Evolutionary conservation across 2,329 filamentous ascomycete genomes (phyloP), one percentile per base, ranked within the genome.

Genomic region (Penicillium sp.): DNA sequence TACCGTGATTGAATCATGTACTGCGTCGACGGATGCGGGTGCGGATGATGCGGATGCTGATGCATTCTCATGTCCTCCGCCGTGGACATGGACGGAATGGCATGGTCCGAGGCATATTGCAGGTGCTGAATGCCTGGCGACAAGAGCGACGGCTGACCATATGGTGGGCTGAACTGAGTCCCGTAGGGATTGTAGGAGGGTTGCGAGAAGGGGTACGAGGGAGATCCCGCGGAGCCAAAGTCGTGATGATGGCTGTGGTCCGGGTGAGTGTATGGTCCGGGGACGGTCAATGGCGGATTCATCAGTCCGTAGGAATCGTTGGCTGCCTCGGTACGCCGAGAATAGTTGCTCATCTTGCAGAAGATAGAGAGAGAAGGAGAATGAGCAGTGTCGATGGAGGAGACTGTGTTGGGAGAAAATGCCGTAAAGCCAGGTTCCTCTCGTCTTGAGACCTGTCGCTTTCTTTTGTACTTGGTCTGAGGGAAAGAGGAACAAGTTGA

Each of bases 171-270:
- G 46, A 68, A 67, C 26, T 68, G 65, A 39, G 63, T 47, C 33
- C 65, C 57, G 49, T 72, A 74, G 12, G 68, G 57, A 50, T 49
- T 66, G 58, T 66, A 69, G 45, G 61, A 60, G 49, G 58, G 66
- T 39, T 64, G 66, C 25, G 61, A 50, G 28, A 68, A 64, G 47
- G 59, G 59, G 45, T 68, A 69, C 9, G 63, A 51, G 27, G 52
- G 53, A 41, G 65, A 49, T 35, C 65, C 63, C 34, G 60, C 59
- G 35, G 62, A 45, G 12, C 51, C 52, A 43, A 66, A 66, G 5
- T 69, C 66, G 50, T 66, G 57, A 32, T 66, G 57, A 32, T 32
- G 29, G 5, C 29, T 32, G 33, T 47, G 48, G 32, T 67, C 59
- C 39, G 55, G 50, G 45, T 64, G 65, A 40, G 55, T 62, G 52